Evolutionary conservation across 345 rosid species (phyloP).

Genomic region (Eutrema japonicum): DNA sequence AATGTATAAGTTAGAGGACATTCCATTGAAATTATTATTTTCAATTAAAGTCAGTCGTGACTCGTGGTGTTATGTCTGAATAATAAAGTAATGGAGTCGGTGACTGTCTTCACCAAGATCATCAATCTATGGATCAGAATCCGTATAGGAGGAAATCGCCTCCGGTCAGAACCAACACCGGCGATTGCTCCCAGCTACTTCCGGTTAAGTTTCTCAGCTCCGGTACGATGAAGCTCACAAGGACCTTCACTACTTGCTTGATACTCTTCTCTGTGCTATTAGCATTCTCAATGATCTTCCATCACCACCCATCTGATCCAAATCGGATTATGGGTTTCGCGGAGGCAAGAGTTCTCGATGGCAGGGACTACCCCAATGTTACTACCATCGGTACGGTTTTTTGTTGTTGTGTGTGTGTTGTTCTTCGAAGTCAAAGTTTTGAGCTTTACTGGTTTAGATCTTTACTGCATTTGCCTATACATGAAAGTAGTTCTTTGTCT

Average conservation of each 20-base stretch:
- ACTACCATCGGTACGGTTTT: slow-evolving; percentile 22
- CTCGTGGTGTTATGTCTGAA: slow-evolving; percentile 34
- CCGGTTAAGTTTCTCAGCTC: slow-evolving; percentile 44
- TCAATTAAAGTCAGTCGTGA: slow-evolving; percentile 20
- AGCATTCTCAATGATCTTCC: slow-evolving; percentile 48
- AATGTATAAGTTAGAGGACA: slow-evolving; percentile 6
- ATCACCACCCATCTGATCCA: slow-evolving; percentile 43
- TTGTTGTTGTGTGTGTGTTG: background rate
- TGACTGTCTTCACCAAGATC: slow-evolving; percentile 32
- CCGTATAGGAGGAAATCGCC: slow-evolving; percentile 34
- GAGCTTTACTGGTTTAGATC: slow-evolving; percentile 34
- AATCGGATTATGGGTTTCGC: slow-evolving; percentile 48
- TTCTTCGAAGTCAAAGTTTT: slow-evolving; percentile 17
- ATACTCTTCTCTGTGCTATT: slow-evolving; percentile 46
- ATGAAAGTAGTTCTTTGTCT: background rate
- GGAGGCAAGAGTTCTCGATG: slow-evolving; percentile 52
- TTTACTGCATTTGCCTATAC: slow-evolving; percentile 1
- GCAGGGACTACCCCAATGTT: slow-evolving; percentile 30
- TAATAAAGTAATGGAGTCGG: slow-evolving; percentile 35
- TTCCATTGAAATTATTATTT: background rate
- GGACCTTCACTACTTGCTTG: slow-evolving; percentile 49
- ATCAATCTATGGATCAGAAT: slow-evolving; percentile 43
- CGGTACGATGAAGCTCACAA: slow-evolving; percentile 46
- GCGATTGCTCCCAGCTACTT: slow-evolving; percentile 7
- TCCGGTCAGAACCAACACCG: slow-evolving; percentile 37